phyloP scores from a whole-genome alignment of 768 basidiomycete genomes.

The Fomitopsis serialis region DNA sequence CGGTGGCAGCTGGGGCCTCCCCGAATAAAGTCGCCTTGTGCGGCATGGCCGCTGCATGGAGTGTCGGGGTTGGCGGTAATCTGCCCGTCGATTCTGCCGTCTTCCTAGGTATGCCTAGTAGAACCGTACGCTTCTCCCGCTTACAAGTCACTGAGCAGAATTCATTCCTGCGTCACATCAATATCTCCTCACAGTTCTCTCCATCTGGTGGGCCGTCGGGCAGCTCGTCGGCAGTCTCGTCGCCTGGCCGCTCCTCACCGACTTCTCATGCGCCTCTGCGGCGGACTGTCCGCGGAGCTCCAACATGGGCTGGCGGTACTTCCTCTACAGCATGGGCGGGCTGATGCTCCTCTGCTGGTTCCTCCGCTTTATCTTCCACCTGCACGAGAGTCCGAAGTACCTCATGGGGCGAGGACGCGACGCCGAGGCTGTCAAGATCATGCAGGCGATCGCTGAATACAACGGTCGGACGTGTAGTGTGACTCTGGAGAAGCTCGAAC shows the following conservation, averaged over 20 bases:
- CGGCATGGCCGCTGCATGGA: constrained; percentile 49
- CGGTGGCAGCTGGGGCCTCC: constrained; percentile 55
- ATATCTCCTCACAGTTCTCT: constrained; percentile 70
- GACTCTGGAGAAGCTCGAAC: constrained; percentile 43
- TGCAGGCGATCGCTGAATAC: constrained; percentile 55
- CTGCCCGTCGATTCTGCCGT: constrained; percentile 73
- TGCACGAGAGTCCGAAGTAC: constrained; percentile 68
- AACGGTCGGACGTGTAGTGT: constrained; percentile 49
- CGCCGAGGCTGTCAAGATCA: constrained; percentile 53
- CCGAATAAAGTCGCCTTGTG: constrained; percentile 46
- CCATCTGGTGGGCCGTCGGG: constrained; percentile 78
- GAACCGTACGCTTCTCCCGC: no score
- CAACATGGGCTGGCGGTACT: constrained; percentile 75
- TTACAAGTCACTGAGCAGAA: constrained; percentile 31
- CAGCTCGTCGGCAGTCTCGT: constrained; percentile 59
- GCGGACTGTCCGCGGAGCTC: constrained; percentile 38
- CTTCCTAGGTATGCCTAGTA: constrained; percentile 50
- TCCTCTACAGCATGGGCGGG: constrained; percentile 68
- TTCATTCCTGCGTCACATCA: constrained; percentile 70
- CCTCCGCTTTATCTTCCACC: constrained; percentile 55
- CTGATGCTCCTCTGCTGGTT: constrained; percentile 59
- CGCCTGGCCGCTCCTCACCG: constrained; percentile 70
- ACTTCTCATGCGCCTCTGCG: constrained; percentile 50
- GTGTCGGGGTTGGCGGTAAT: constrained; percentile 70
- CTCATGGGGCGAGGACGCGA: constrained; percentile 66